Evolutionary conservation across 306 rosid genomes (phyloP).

Genomic region (Rosa chinensis): DNA sequence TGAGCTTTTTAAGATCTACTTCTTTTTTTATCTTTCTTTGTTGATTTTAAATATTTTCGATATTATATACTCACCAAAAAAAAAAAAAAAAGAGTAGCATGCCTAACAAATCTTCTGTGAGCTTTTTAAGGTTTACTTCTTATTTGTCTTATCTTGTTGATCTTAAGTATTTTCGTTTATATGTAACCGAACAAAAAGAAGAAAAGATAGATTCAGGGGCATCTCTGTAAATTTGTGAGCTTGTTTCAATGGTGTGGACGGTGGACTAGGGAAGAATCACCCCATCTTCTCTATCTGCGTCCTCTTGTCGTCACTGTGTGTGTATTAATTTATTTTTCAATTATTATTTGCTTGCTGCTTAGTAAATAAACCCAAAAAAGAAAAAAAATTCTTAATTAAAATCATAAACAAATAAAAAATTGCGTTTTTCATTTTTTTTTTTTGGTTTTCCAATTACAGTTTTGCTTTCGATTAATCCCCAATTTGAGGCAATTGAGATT

Average conservation of each 20-base stretch:
- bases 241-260: background rate
- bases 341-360: background rate
- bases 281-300: background rate
- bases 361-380: background rate
- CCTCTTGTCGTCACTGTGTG: background rate
- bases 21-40: background rate
- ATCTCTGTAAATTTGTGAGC: background rate
- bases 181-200: background rate
- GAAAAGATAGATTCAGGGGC: conserved; percentile 25
- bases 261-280: background rate
- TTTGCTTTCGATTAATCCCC: conserved; percentile 18
- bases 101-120: background rate
- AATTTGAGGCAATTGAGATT: conserved; percentile 17
- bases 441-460: background rate
- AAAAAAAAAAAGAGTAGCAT: no score
- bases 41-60: no score
- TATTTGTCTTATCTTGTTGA: background rate
- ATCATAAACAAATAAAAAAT: conserved; percentile 1
- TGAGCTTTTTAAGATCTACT: background rate
- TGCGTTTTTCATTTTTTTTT: background rate
- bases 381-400: background rate
- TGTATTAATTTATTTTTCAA: background rate
- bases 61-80: no score
- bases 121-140: background rate
- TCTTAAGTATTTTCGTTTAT: background rate